phyloP scores from a whole-genome alignment of 1,284 basidiomycete species.

The Earliella scabrosa region DNA sequence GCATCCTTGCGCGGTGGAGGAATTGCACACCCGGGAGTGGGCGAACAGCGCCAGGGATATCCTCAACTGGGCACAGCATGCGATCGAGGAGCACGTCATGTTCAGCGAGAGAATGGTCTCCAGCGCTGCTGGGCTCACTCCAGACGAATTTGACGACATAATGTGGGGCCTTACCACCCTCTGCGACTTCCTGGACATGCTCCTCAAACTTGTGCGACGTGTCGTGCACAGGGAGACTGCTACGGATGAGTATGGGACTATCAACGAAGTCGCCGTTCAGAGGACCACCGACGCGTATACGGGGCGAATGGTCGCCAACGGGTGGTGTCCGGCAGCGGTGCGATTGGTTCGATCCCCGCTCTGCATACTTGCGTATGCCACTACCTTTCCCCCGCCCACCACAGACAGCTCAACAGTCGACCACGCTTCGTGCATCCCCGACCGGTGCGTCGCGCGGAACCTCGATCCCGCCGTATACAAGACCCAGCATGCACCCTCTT shows the following conservation, averaged over 20 bases:
- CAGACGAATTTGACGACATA: neutral
- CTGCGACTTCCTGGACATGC: neutral
- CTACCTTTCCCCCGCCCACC: neutral
- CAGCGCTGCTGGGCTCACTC: neutral
- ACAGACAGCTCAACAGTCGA: neutral
- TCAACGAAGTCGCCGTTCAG: too few relatives aligned
- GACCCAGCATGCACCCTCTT: neutral
- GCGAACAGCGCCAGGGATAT: neutral
- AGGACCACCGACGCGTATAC: neutral
- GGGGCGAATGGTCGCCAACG: neutral
- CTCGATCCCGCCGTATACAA: neutral
- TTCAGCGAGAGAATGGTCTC: neutral
- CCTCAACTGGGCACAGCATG: neutral
- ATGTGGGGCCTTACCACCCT: neutral
- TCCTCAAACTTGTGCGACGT: neutral
- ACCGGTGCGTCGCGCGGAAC: slow-evolving; percentile 1
- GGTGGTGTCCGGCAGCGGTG: neutral
- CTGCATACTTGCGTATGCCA: neutral
- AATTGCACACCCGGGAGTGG: neutral
- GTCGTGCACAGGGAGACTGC: too few relatives aligned
- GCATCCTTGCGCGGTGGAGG: neutral
- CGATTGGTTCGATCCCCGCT: neutral
- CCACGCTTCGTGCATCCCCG: neutral
- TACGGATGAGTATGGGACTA: too few relatives aligned
- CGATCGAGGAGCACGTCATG: neutral